Evolutionary conservation across 768 basidiomycete species (phyloP), one percentile per base, ranked within the genome.

Genomic region (Candolleomyces aberdarensis): DNA sequence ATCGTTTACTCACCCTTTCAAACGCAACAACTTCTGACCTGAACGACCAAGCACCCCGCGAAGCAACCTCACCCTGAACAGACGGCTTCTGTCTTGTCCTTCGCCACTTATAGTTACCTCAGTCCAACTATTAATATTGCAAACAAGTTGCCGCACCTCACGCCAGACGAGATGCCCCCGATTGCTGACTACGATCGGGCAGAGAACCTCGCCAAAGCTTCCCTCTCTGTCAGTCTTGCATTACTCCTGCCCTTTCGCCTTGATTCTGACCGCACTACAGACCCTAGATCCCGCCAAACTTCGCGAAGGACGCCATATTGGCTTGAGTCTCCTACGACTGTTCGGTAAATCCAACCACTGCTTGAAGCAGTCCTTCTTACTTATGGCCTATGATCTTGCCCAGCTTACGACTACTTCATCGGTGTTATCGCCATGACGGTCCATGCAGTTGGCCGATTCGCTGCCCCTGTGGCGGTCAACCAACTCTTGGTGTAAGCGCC

Each of bases 101-200:
- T n/a, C n/a, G n/a, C n/a, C n/a, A n/a, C n/a, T n/a, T n/a, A n/a
- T n/a, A n/a, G n/a, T n/a, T n/a, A n/a, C n/a, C n/a, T n/a, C n/a
- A n/a, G n/a, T n/a, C n/a, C n/a, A n/a, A n/a, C n/a, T n/a, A n/a
- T n/a, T n/a, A n/a, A n/a, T n/a, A n/a, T n/a, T 32, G 84, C 81
- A 4, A 78, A 78, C 62, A 73, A 75, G 14, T 65, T 79, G n/a
- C 69, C 78, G 4, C 83, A 82, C 67, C 69, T 87, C 0, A 67
- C 82, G 0, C 73, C 77, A 50, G 84, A 87, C 51, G 69, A 84
- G 53, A 70, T 88, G 31, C 86, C 86, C 15, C 84, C 84, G 2
- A 78, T 90, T 74, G 83, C 85, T 1, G 87, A 90, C 62, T 83
- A 83, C 59, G 88, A 90, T 62, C 57, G 69, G 58, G 71, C 72